Percentiles rank a stretch among this genome's conserved stretches.
phyloP scores from a whole-genome alignment of 139 green algal genomes.

The Chlorella ohadii region DNA sequence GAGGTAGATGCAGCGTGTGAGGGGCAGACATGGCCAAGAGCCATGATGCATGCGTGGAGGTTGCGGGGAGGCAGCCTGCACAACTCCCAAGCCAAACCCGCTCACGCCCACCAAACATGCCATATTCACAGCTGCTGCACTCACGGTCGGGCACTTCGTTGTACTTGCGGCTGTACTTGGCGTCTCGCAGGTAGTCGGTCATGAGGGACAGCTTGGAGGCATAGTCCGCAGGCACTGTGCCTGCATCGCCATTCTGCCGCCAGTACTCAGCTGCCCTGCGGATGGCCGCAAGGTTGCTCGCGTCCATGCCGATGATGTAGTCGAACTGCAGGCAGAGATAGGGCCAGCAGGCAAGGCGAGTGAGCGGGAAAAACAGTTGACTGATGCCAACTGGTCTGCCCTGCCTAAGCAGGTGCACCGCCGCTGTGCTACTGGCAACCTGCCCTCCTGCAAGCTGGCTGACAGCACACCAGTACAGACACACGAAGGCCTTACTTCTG shows the following conservation, averaged over 20 bases:
- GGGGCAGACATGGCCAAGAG: no score
- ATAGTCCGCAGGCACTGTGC: neutral
- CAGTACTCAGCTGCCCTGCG: constrained; percentile 38
- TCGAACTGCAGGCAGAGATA: constrained; percentile 66
- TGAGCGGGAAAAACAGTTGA: neutral
- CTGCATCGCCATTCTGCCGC: neutral
- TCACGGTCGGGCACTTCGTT: constrained; percentile 67
- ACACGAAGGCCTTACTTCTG: neutral
- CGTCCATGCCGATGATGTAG: constrained; percentile 92
- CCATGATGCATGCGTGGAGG: no score
- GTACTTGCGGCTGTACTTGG: constrained; percentile 32
- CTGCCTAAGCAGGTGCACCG: no score
- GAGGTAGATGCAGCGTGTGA: neutral
- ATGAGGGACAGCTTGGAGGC: constrained; percentile 57
- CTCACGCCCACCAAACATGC: no score
- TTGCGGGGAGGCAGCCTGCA: neutral
- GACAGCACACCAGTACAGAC: no score
- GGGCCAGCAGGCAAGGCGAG: neutral
- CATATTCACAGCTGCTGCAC: neutral
- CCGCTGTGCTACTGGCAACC: no score
- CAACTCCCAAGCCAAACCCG: no score
- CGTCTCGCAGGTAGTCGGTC: constrained; percentile 62
- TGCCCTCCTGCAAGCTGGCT: no score
- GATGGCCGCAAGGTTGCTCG: constrained; percentile 77
- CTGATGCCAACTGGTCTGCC: no score